phyloP scores from a whole-genome alignment of 805 yeast species.

The Lipomyces chichibuensis region DNA sequence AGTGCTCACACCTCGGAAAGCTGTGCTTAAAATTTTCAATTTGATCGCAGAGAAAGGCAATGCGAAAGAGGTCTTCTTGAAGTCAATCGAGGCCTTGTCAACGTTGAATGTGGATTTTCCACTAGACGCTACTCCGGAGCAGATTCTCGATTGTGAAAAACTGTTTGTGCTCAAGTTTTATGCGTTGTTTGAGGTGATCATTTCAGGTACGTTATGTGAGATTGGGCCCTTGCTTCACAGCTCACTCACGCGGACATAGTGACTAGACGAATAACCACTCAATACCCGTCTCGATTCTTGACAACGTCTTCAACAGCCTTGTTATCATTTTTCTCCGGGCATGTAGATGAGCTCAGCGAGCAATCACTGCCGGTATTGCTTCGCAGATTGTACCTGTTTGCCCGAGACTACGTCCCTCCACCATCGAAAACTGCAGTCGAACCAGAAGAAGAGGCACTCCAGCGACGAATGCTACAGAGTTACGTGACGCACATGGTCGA shows the following conservation, averaged over 20 bases:
- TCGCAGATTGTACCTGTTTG: slow-evolving; percentile 62
- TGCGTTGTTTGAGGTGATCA: slow-evolving; percentile 65
- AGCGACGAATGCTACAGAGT: slow-evolving; percentile 65
- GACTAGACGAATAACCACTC: slow-evolving; percentile 60
- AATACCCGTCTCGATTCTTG: slow-evolving; percentile 78
- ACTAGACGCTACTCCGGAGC: slow-evolving; percentile 37
- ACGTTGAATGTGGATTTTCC: slow-evolving; percentile 43
- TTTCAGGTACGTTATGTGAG: slow-evolving; percentile 40
- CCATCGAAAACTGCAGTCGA: slow-evolving; percentile 52
- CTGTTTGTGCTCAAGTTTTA: slow-evolving; percentile 62
- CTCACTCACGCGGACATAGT: slow-evolving; percentile 8
- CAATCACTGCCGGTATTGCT: slow-evolving; percentile 50
- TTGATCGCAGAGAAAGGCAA: slow-evolving; percentile 70
- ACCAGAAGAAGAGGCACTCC: slow-evolving; percentile 51
- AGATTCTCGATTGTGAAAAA: slow-evolving; percentile 31
- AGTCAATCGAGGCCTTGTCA: slow-evolving; percentile 66
- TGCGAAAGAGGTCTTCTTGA: slow-evolving; percentile 76
- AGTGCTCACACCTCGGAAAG: slow-evolving; percentile 42
- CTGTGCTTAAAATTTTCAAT: slow-evolving; percentile 58
- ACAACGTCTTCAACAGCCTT: slow-evolving; percentile 66
- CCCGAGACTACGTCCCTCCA: slow-evolving; percentile 56
- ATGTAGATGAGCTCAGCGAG: slow-evolving; percentile 43
- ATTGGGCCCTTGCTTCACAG: background rate
- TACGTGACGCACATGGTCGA: slow-evolving; percentile 60
- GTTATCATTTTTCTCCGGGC: slow-evolving; percentile 54